phyloP scores from a whole-genome alignment of 108 stramenopile genomes.

The Schizochytrium sp. region DNA sequence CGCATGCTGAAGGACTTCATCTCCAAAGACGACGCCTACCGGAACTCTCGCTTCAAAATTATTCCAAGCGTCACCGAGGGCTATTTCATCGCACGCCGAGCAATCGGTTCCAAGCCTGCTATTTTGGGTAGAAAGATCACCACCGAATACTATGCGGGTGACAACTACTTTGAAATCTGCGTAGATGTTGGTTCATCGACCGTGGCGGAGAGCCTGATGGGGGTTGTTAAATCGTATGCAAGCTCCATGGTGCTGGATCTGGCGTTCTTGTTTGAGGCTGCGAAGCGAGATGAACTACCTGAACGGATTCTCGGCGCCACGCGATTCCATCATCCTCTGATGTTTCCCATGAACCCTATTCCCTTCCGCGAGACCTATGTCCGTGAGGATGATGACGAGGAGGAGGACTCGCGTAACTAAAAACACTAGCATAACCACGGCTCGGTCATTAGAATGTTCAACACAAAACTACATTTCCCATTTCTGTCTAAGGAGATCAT shows the following conservation, averaged over 20 bases:
- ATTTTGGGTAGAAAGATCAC: slow-evolving; percentile 48
- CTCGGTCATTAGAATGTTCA: no score
- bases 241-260: slow-evolving; percentile 45
- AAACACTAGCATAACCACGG: neutral
- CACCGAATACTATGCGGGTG: slow-evolving; percentile 49
- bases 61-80: slow-evolving; percentile 49
- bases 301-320: slow-evolving; percentile 24
- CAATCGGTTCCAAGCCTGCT: slow-evolving; percentile 35
- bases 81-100: slow-evolving; percentile 23
- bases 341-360: slow-evolving; percentile 8
- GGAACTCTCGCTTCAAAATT: slow-evolving; percentile 50
- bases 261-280: slow-evolving; percentile 42
- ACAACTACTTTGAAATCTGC: slow-evolving; percentile 45
- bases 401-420: neutral
- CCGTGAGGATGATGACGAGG: neutral
- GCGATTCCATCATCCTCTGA: slow-evolving; percentile 23
- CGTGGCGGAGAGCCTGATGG: slow-evolving; percentile 39
- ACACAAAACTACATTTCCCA: no score
- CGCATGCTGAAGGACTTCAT: slow-evolving; percentile 28
- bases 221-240: slow-evolving; percentile 54
- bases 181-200: slow-evolving; percentile 41
- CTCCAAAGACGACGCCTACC: slow-evolving; percentile 38
- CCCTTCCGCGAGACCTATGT: neutral
- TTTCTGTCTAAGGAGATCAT: no score
- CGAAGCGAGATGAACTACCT: slow-evolving; percentile 37